Evolutionary conservation across 306 rosid species (phyloP), one percentile per base, ranked within the genome.

Genomic region (Sechiopsis laciniata): DNA sequence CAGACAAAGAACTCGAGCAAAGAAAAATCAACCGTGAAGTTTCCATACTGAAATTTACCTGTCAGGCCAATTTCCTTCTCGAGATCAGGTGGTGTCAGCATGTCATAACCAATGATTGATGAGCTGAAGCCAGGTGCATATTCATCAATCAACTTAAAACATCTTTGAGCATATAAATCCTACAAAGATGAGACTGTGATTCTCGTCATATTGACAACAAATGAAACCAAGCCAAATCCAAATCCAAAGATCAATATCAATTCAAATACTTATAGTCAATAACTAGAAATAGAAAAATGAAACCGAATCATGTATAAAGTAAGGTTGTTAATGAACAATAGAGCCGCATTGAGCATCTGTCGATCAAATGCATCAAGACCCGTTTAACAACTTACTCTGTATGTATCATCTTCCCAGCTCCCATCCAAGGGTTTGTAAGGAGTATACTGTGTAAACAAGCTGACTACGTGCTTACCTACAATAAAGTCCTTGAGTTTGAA

Each of bases 11-110:
- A 62, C 13, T 26, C 11, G 10, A 61, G 21, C 52, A 20, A 66
- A 66, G 55, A 66, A 66, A 40, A 65, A 42, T 65, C 52, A 0
- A 16, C 53, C 29, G 1, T 0, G 22, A 32, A 4, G 6, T 64
- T 37, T 17, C 4, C 52, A 7, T 40, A 16, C 40, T 64, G 52
- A 24, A 40, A 3, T 9, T 17, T 83, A 92, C 97, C 97, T 73
- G 96, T 93, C 80, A 93, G 79, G 74, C 97, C 97, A 16, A 93
- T 76, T 86, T 90, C 94, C 85, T 90, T 85, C 82, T 93, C 98
- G 65, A 93, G 98, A 75, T 93, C 98, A 63, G 96, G 98, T 3
- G 98, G 98, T 19, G 98, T 90, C 81, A 93, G 80, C 98, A 90
- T 90, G 80, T 93, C 97, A 50, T 90, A 87, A 32, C 86, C 98